phyloP scores from a whole-genome alignment of 2,329 filamentous ascomycete genomes.

The Cladosporium sp. region DNA sequence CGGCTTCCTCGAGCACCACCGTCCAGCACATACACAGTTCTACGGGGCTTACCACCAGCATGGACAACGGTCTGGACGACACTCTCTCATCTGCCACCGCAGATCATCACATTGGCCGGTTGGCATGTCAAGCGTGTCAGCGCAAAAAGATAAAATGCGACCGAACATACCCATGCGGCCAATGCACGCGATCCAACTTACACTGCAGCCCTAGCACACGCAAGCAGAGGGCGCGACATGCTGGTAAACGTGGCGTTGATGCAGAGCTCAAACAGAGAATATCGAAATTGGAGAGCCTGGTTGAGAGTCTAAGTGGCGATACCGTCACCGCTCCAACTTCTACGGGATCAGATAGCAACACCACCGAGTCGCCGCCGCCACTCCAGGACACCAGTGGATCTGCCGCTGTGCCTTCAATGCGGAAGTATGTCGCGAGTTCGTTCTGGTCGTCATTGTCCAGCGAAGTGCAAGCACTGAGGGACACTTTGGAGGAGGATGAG shows the following conservation, averaged over 20 bases:
- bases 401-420: constrained; percentile 16
- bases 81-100: constrained; percentile 15
- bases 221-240: constrained; percentile 25
- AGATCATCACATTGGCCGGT: constrained; percentile 15
- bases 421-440: constrained; percentile 27
- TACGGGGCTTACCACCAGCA: not conserved
- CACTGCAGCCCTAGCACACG: constrained; percentile 22
- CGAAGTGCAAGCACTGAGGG: constrained; percentile 29
- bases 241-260: constrained; percentile 24
- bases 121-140: constrained; percentile 30
- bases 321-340: constrained; percentile 11
- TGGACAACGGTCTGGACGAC: constrained; percentile 2
- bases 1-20: not conserved
- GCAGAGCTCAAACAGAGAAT: constrained; percentile 26
- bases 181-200: constrained; percentile 24
- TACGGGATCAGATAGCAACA: not conserved
- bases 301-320: constrained; percentile 27
- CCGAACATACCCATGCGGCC: constrained; percentile 24
- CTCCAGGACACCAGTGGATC: not conserved
- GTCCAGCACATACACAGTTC: not conserved
- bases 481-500: constrained; percentile 27
- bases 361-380: not conserved
- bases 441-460: constrained; percentile 30
- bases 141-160: constrained; percentile 30
- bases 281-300: constrained; percentile 27